phyloP scores from a whole-genome alignment of 768 basidiomycete genomes.

The Lactarius akahatsu region DNA sequence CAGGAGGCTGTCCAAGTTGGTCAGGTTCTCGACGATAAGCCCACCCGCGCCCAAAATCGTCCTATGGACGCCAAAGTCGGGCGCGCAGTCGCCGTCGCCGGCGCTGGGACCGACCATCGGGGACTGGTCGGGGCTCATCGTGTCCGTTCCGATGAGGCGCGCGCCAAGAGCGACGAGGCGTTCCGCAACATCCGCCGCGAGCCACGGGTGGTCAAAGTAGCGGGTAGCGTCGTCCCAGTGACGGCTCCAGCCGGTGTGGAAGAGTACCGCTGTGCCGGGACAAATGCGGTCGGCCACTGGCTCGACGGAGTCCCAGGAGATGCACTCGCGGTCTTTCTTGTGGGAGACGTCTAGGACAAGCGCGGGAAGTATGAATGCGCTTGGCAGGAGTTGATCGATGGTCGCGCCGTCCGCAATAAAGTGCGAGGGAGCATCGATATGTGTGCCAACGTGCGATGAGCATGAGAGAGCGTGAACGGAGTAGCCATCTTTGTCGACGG shows the following conservation, averaged over 20 bases:
- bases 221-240: constrained; percentile 27
- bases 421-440: constrained; percentile 36
- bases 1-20: constrained; percentile 30
- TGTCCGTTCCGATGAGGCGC: constrained; percentile 33
- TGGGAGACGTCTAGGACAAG: constrained; percentile 33
- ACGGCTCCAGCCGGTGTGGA: constrained; percentile 34
- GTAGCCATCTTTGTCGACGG: constrained; percentile 31
- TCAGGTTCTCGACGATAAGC: constrained; percentile 35
- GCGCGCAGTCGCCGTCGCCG: neutral
- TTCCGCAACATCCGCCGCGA: constrained; percentile 32
- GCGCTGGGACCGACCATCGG: constrained; percentile 12
- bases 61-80: constrained; percentile 31
- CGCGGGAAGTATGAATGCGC: constrained; percentile 32
- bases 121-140: constrained; percentile 34
- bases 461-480: constrained; percentile 30
- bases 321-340: constrained; percentile 29
- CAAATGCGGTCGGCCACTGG: constrained; percentile 27
- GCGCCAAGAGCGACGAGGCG: constrained; percentile 31
- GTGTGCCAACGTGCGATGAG: constrained; percentile 36
- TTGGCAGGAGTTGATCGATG: constrained; percentile 33
- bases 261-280: constrained; percentile 30
- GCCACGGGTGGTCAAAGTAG: constrained; percentile 35
- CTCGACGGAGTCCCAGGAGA: constrained; percentile 30
- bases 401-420: constrained; percentile 30
- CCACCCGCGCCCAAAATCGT: constrained; percentile 30